These are phyloP conservation scores for Tuber aestivum DNA, from an alignment of 495 filamentous ascomycete genomes.

Conservation along the genomic window DNA sequence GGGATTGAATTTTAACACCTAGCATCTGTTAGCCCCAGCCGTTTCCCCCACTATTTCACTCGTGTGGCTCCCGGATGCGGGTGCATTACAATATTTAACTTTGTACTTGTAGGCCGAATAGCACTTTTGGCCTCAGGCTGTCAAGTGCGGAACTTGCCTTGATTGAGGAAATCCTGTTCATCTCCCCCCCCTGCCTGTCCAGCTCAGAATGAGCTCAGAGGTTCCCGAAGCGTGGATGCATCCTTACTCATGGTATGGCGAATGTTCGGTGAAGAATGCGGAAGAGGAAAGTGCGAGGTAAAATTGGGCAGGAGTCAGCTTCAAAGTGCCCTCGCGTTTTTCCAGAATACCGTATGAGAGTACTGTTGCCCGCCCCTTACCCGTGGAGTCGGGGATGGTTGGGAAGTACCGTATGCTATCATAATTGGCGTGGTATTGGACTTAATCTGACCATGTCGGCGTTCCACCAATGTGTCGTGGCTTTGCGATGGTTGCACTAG, in stretches of 20 bases:
- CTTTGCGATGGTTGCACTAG: background rate
- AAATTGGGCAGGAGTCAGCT: background rate
- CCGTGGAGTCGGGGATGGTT: background rate
- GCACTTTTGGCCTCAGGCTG: background rate
- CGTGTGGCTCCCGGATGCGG: background rate
- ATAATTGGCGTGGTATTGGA: background rate
- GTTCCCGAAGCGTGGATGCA: background rate
- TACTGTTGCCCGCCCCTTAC: background rate
- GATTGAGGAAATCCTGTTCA: background rate
- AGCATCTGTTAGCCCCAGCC: too few relatives aligned
- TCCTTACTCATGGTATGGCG: background rate
- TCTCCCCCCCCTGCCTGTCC: background rate
- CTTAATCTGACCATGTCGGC: background rate
- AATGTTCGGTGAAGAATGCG: background rate
- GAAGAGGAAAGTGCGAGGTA: too few relatives aligned
- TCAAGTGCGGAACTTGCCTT: background rate
- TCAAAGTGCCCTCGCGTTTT: background rate
- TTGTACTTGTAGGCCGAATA: background rate
- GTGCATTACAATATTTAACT: background rate
- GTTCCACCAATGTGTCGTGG: background rate
- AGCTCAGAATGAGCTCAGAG: background rate
- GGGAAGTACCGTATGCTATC: background rate
- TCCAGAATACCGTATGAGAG: background rate
- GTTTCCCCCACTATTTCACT: background rate
- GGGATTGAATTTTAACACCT: background rate